Evolutionary conservation across 441 rosid species (phyloP).

Genomic region (Dalechampia spathulata): DNA sequence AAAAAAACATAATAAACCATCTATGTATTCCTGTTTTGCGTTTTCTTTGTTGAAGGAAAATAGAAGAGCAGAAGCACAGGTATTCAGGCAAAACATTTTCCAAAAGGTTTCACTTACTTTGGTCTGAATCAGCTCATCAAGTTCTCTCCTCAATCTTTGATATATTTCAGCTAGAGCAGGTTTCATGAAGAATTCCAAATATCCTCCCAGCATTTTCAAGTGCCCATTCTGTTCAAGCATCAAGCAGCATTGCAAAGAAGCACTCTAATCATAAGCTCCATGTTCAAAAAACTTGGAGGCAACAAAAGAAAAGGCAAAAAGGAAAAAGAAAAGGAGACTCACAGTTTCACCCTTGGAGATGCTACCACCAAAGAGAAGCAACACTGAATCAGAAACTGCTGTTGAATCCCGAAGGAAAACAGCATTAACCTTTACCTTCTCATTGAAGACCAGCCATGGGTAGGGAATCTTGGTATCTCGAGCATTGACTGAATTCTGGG

Average conservation of each 20-base stretch:
- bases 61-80: neutral
- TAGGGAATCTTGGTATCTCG: conserved; percentile 67
- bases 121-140: conserved; percentile 68
- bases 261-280: neutral
- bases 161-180: conserved; percentile 63
- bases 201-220: conserved; percentile 94
- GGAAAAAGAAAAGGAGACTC: conserved; percentile 15
- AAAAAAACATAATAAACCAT: neutral
- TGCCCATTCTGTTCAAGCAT: conserved; percentile 64
- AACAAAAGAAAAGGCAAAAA: neutral
- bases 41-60: no score
- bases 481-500: conserved; percentile 82
- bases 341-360: conserved; percentile 59
- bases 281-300: conserved; percentile 1
- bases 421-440: conserved; percentile 93
- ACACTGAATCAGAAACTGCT: conserved; percentile 77
- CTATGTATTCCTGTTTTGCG: no score
- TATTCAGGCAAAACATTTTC: conserved; percentile 7
- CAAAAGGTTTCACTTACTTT: conserved; percentile 47
- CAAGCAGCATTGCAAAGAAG: neutral
- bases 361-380: conserved; percentile 88
- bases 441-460: conserved; percentile 93
- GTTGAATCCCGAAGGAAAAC: conserved; percentile 90
- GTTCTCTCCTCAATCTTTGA: conserved; percentile 61
- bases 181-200: conserved; percentile 79